phyloP scores from a whole-genome alignment of 495 filamentous ascomycete species.

The Podospora fimiseda region DNA sequence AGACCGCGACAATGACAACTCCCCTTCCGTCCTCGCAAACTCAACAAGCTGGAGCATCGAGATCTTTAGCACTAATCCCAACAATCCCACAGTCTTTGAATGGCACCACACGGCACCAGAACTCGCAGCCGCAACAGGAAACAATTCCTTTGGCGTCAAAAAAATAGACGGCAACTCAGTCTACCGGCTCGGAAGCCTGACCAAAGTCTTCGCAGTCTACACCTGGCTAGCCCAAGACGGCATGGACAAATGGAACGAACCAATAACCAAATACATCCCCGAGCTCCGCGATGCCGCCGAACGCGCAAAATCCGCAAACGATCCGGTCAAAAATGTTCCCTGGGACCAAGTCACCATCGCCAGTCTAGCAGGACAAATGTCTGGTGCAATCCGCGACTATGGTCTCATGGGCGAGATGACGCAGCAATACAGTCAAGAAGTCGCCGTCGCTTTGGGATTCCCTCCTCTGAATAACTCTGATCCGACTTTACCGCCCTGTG shows the following conservation, averaged over 20 bases:
- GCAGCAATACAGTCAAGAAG: slow-evolving; percentile 30
- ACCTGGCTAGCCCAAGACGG: slow-evolving; percentile 41
- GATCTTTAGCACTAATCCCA: slow-evolving; percentile 40
- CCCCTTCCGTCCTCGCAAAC: slow-evolving; percentile 29
- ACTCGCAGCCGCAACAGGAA: slow-evolving; percentile 13
- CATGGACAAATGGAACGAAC: slow-evolving; percentile 36
- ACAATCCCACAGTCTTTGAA: slow-evolving; percentile 37
- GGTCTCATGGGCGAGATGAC: slow-evolving; percentile 37
- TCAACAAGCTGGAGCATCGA: slow-evolving; percentile 47
- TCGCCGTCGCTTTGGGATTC: slow-evolving; percentile 28
- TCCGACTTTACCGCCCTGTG: slow-evolving; percentile 36
- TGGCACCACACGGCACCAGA: slow-evolving; percentile 42
- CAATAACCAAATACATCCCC: slow-evolving; percentile 50
- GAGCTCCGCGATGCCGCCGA: slow-evolving; percentile 39
- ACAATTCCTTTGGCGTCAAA: slow-evolving; percentile 29
- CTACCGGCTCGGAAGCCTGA: slow-evolving; percentile 46
- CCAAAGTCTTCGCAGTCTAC: slow-evolving; percentile 44
- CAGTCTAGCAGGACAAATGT: slow-evolving; percentile 46
- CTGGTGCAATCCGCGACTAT: slow-evolving; percentile 45
- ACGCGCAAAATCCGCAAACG: slow-evolving; percentile 17
- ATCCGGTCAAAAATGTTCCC: slow-evolving; percentile 37
- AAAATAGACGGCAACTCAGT: slow-evolving; percentile 40
- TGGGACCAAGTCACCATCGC: slow-evolving; percentile 54
- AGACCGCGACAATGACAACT: slow-evolving; percentile 27
- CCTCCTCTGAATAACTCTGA: slow-evolving; percentile 37